Base-by-base conservation (phyloP, 768 basidiomycete species). In the Phlegmacium glaucopus region DNA sequence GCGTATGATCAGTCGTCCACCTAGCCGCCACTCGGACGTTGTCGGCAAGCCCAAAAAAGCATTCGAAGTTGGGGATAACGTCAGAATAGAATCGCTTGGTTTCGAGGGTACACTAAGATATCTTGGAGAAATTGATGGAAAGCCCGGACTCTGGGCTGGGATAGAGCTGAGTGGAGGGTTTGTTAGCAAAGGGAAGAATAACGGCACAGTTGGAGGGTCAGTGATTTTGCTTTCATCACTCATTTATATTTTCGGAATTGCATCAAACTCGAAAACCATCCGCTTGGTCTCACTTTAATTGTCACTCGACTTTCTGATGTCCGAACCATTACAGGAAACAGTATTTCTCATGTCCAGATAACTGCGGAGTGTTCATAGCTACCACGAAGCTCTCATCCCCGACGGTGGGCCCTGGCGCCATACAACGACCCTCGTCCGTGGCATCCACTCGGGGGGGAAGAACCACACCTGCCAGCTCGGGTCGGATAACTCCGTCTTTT, bases 281-380 rank as follows among this genome's bases (percentile, higher is more conserved):
- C 30, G n/a, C 39, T 38, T 16, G 8, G 34, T 45, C 29, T 22
- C 22, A 22, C 18, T 28, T 29, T 34, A 16, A 41, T 30, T 22
- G n/a, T 27, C 13, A 18, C 15, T 13, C 42, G 17, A 42, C 9
- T 49, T 13, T 48, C 45, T 42, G 34, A 51, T 9, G 16, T 29
- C 28, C 41, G 25, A 39, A 13, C 38, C 42, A 30, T 39, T 38
- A 47, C 51, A 94, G 93, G 35, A 78, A 79, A 39, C 81, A 76
- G 57, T 97, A 99, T 64, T 99, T 99, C 56, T 56, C 70, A 1
- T 97, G 94, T 64, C 80, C 90, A 13, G 80, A 83, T 1, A 78
- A 81, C 38, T 94, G 92, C 51, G 95, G 95, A 22, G 90, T 99
- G 32, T 99, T 98, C 61, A 87, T 95, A 16, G 82, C 88, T 6